Conservation (phyloP, 75 land plant genomes). For the Chamaecyparis obtusa region DNA sequence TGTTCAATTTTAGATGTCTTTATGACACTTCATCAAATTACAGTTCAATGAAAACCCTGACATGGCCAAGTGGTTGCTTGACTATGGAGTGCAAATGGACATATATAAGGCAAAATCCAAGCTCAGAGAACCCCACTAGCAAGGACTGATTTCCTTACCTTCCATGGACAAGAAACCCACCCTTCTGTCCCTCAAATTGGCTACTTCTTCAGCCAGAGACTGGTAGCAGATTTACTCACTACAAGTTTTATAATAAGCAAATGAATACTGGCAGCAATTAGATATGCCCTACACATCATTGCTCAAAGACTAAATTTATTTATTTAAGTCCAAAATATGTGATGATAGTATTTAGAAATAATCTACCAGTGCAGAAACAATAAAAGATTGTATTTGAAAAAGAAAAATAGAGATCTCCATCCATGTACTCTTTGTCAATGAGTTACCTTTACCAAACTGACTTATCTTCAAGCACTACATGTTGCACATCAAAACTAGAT, state of each 20-base stretch:
- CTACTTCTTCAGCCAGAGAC: background rate
- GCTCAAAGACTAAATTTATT: too few species aligned
- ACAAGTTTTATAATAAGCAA: background rate
- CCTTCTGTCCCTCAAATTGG: background rate
- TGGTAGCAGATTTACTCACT: background rate
- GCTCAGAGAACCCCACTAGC: background rate
- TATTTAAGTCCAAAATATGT: too few species aligned
- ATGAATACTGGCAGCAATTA: background rate
- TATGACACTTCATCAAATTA: background rate
- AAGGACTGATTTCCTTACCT: background rate
- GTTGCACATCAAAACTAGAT: too few species aligned
- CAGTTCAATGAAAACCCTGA: background rate
- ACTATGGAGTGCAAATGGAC: background rate
- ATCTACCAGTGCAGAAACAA: too few species aligned
- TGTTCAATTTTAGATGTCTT: background rate
- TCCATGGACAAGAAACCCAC: background rate
- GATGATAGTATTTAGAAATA: too few species aligned
- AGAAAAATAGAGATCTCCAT: too few species aligned
- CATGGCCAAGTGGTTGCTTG: background rate
- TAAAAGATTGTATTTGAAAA: too few species aligned
- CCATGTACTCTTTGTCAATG: too few species aligned
- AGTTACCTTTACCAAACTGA: too few species aligned
- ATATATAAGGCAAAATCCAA: background rate
- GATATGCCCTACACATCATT: too few species aligned
- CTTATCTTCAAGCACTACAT: too few species aligned